Percentiles rank a stretch among this genome's conserved stretches.
phyloP scores from a whole-genome alignment of 2,329 filamentous ascomycete species.

The Fusarium pseudocircinatum region DNA sequence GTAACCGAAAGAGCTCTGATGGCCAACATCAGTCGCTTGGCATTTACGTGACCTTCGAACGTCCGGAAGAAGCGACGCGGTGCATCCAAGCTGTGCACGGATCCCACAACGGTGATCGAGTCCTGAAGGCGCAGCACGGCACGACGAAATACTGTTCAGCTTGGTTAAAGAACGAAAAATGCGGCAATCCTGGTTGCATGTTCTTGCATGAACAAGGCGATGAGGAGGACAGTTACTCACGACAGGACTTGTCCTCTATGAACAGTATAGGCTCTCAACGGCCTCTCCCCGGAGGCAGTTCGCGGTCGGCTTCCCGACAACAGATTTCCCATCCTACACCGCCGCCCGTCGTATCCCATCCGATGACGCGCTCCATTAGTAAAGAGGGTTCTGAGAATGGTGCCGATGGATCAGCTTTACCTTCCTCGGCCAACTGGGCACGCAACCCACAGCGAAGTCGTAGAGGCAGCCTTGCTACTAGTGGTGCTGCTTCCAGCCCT shows the following conservation, averaged over 20 bases:
- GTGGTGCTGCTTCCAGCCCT: constrained; percentile 83
- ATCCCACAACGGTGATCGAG: constrained; percentile 87
- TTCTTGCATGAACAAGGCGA: constrained; percentile 98
- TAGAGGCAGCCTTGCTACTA: constrained; percentile 82
- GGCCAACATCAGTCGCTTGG: constrained; percentile 87
- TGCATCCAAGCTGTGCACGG: constrained; percentile 95
- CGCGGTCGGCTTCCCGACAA: constrained; percentile 64
- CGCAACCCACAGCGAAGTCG: constrained; percentile 73
- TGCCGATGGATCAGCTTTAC: constrained; percentile 88
- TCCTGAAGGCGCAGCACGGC: constrained; percentile 80
- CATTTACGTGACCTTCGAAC: constrained; percentile 98
- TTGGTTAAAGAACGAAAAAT: constrained; percentile 92
- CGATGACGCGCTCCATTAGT: constrained; percentile 81
- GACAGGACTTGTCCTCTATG: constrained; percentile 93
- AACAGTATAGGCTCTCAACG: constrained; percentile 87
- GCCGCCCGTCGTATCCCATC: constrained; percentile 58
- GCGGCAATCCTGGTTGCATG: constrained; percentile 96
- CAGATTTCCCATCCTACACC: constrained; percentile 52
- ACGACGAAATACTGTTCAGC: constrained; percentile 99
- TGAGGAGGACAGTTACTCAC: constrained; percentile 94
- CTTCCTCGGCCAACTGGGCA: constrained; percentile 95
- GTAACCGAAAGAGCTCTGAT: constrained; percentile 84
- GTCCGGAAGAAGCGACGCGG: constrained; percentile 85
- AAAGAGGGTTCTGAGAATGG: constrained; percentile 78
- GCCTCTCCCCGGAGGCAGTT: constrained; percentile 64